Conservation (phyloP, 2,329 filamentous ascomycete genomes). For the Dendrostoma leiphaemia region DNA sequence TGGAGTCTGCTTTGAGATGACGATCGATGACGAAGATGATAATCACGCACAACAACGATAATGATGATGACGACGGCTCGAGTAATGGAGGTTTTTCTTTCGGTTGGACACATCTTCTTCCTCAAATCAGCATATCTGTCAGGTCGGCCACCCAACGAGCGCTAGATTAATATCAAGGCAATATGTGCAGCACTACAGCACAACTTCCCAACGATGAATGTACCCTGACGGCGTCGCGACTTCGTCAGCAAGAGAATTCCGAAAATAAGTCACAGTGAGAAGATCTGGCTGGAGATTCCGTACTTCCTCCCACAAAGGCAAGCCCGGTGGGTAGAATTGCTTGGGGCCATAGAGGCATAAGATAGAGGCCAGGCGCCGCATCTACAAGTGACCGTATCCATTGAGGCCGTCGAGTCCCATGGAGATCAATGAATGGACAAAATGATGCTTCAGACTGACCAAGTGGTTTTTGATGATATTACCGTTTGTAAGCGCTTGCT, state of each 20-base stretch:
- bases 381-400: too few relatives aligned
- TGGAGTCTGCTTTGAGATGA: background rate
- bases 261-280: background rate
- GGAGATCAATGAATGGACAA: too few relatives aligned
- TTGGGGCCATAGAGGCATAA: too few relatives aligned
- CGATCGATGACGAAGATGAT: background rate
- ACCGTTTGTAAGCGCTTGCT: background rate
- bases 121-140: background rate
- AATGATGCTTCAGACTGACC: background rate
- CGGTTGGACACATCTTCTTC: too few relatives aligned
- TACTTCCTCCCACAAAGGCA: too few relatives aligned
- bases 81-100: background rate
- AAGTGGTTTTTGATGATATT: background rate
- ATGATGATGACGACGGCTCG: background rate
- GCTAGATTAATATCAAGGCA: constrained; percentile 9
- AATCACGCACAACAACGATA: background rate
- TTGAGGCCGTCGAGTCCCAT: too few relatives aligned
- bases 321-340: too few relatives aligned
- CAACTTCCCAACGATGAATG: too few relatives aligned
- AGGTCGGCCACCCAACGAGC: background rate
- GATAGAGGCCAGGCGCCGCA: too few relatives aligned
- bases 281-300: too few relatives aligned
- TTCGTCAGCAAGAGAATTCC: too few relatives aligned
- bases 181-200: background rate
- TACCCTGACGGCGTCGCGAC: too few relatives aligned